phyloP scores from a whole-genome alignment of 495 filamentous ascomycete genomes.

The Penicillium ochrochloron region DNA sequence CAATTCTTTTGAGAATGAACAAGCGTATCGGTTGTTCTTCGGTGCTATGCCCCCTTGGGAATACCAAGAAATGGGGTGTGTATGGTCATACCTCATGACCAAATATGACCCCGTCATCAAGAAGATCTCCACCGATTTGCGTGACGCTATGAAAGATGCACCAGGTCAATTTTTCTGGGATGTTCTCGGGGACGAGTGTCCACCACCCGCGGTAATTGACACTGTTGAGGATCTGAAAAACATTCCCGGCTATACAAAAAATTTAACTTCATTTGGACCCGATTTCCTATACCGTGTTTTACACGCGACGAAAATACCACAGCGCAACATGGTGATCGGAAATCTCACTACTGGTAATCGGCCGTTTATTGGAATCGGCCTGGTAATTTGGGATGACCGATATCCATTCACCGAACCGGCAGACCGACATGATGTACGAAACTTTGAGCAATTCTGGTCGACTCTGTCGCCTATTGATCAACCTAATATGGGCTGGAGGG shows the following conservation, averaged over 20 bases:
- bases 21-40: conserved; percentile 23
- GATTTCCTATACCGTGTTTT: conserved; percentile 19
- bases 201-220: conserved; percentile 14
- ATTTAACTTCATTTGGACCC: conserved; percentile 13
- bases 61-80: conserved; percentile 24
- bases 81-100: conserved; percentile 15
- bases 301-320: conserved; percentile 13
- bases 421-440: conserved; percentile 15
- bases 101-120: conserved; percentile 15
- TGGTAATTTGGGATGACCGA: background rate
- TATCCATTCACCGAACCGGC: conserved; percentile 24
- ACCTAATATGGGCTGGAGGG: conserved; percentile 24
- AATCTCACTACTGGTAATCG: conserved; percentile 5
- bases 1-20: background rate
- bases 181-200: conserved; percentile 15
- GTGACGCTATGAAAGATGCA: conserved; percentile 9
- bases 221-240: background rate
- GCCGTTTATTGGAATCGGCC: conserved; percentile 4
- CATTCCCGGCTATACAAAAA: background rate
- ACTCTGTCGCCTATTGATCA: conserved; percentile 24
- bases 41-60: conserved; percentile 28
- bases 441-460: conserved; percentile 25
- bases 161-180: conserved; percentile 7
- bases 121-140: conserved; percentile 20
- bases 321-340: conserved; percentile 18